Conservation (phyloP, 768 basidiomycete genomes). For the Boletus tomentosulus region DNA sequence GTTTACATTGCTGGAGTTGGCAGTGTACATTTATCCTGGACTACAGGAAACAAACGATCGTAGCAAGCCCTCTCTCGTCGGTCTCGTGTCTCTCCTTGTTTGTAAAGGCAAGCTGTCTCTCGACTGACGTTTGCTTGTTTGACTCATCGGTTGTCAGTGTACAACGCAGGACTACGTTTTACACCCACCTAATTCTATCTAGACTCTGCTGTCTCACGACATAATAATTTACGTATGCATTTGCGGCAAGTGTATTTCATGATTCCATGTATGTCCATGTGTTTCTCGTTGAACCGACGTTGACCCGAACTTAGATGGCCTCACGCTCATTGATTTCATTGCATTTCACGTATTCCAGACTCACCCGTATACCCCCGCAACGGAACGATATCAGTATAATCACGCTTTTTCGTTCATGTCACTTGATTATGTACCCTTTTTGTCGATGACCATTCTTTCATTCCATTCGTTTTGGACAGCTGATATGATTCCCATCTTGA, state of each 20-base stretch:
- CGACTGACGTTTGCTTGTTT: not conserved
- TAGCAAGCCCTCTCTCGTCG: constrained; percentile 6
- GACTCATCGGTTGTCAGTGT: constrained; percentile 21
- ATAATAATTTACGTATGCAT: constrained; percentile 25
- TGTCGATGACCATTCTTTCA: constrained; percentile 4
- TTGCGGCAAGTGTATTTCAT: constrained; percentile 28
- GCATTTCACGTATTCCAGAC: constrained; percentile 21
- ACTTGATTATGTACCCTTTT: constrained; percentile 11
- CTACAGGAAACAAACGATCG: constrained; percentile 46
- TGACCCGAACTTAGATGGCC: constrained; percentile 20
- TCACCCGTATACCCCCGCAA: constrained; percentile 26
- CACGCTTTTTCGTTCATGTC: constrained; percentile 23
- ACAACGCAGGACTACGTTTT: constrained; percentile 24
- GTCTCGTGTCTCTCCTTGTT: constrained; percentile 6
- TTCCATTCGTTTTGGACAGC: constrained; percentile 6
- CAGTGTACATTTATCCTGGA: constrained; percentile 77
- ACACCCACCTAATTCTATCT: constrained; percentile 25
- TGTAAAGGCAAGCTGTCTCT: constrained; percentile 23
- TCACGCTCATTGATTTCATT: constrained; percentile 21
- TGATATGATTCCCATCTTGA: constrained; percentile 1
- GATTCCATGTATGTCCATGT: constrained; percentile 20
- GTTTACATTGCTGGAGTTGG: constrained; percentile 73
- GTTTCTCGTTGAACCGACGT: not conserved
- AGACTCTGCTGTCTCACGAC: constrained; percentile 22
- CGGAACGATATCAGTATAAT: constrained; percentile 24